Conservation (phyloP, 768 basidiomycete species). For the Hypholoma fasciculare region DNA sequence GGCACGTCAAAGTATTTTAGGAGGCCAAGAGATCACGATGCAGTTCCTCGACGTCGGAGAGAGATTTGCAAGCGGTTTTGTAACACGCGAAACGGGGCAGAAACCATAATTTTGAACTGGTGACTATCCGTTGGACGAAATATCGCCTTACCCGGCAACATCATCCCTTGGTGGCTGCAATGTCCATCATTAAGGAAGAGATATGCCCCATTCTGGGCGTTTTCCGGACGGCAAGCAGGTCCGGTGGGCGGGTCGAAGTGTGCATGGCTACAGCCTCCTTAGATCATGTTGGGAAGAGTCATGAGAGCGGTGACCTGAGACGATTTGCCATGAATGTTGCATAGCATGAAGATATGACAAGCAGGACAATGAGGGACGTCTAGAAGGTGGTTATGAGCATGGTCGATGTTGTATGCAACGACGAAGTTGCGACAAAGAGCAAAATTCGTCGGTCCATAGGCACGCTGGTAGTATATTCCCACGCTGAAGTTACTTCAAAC, state of each 20-base stretch:
- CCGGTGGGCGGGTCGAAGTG: slow-evolving; percentile 13
- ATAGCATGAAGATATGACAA: too few relatives aligned
- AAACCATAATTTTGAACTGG: slow-evolving; percentile 3
- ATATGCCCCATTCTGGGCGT: not conserved
- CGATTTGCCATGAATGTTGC: too few relatives aligned
- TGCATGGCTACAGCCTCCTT: not conserved
- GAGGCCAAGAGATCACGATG: not conserved
- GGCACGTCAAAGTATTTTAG: not conserved
- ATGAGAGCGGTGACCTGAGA: not conserved
- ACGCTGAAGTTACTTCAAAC: too few relatives aligned
- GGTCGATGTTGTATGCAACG: too few relatives aligned
- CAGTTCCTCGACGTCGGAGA: not conserved
- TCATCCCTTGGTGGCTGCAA: slow-evolving; percentile 3
- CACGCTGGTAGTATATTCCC: too few relatives aligned
- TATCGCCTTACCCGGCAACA: not conserved
- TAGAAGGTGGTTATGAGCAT: too few relatives aligned
- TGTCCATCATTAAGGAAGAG: not conserved
- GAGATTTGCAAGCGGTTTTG: not conserved
- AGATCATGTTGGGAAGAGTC: not conserved
- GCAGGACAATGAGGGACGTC: not conserved
- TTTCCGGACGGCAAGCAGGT: not conserved
- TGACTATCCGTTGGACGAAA: not conserved
- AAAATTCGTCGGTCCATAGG: too few relatives aligned
- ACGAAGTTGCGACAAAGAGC: too few relatives aligned
- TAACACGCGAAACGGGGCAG: not conserved